Base-by-base conservation (phyloP, 2,329 filamentous ascomycete species). In the Lasiodiplodia gonubiensis region DNA sequence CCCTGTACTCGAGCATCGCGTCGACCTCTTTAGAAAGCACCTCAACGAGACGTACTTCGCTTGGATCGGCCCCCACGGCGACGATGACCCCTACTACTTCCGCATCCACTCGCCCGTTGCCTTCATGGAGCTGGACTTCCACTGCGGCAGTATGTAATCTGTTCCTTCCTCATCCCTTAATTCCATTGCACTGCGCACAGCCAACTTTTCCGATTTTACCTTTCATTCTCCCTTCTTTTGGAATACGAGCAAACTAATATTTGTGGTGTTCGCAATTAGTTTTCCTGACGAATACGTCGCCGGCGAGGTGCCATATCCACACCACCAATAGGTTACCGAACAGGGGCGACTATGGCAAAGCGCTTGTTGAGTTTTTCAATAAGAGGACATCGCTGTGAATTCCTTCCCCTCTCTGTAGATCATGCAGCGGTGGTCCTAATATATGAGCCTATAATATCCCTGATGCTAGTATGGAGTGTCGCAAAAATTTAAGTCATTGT, bases 271-370 rank as follows among this genome's bases (percentile, higher is more conserved):
- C 42, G 42, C 42, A 46, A 46, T 46, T 33, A 0, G 91, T 94
- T 0, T 94, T 93, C 71, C 77, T 94, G 73, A 88, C 84, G 1
- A 94, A 94, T 74, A 82, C 83, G 60, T 86, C 91, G 77, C 91
- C 91, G 0, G 88, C 88, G 37, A 92, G 91, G 77, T 94, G 92
- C 72, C 92, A 94, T 72, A 91, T 92, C 25, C 92, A 94, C 75
- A 94, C 91, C 0, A 79, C 92, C 64, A 78, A 92, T 70, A 79
- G 92, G 42, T 89, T 87, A 37, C 92, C 92, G 0, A 94, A 94
- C 76, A 87, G 81, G 0, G 92, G 91, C 0, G 92, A 94, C 74
- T 94, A 94, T 75, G 91, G 92, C 0, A 85, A 83, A 70, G 85
- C 83, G 11, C 73, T 87, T 71, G 77, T 82, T 65, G 72, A 55